Evolutionary conservation across 1,139 yeast genomes (phyloP).

Genomic region (Blastobotrys persicus): DNA sequence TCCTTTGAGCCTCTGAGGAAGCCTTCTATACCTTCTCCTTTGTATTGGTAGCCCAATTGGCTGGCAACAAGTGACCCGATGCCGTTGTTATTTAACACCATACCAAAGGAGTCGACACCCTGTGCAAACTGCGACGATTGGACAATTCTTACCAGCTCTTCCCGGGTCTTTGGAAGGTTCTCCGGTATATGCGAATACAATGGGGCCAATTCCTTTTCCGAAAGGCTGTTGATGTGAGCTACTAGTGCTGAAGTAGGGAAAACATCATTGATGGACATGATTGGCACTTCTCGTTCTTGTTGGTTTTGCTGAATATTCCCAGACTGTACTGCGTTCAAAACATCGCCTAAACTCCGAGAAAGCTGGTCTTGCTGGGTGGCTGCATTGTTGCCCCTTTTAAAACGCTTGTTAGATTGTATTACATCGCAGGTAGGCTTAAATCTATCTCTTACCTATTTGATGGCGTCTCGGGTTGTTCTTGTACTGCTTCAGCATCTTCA

Average conservation of each 20-base stretch:
- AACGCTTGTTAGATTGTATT: conserved; percentile 1
- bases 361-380: not conserved
- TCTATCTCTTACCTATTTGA: not conserved
- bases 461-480: not conserved
- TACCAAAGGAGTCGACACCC: conserved; percentile 46
- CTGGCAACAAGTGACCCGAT: conserved; percentile 55
- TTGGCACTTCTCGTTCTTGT: conserved; percentile 23
- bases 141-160: conserved; percentile 46
- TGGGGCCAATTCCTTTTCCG: conserved; percentile 40
- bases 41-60: conserved; percentile 50
- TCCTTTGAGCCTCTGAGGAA: conserved; percentile 51
- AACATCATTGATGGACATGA: conserved; percentile 41
- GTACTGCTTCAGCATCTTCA: conserved; percentile 37
- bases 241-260: conserved; percentile 44
- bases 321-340: conserved; percentile 3
- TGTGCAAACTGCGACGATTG: conserved; percentile 56
- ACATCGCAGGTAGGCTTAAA: not conserved
- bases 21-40: conserved; percentile 59
- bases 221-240: conserved; percentile 42
- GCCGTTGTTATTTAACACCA: conserved; percentile 46
- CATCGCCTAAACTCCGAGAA: not conserved
- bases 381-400: not conserved
- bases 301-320: not conserved
- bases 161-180: conserved; percentile 43
- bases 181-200: conserved; percentile 49